Percentiles rank a stretch among this genome's conserved stretches.
These are phyloP conservation scores for Sporothrix dimorphospora DNA, from an alignment of 2,329 filamentous ascomycete species.

Conservation along the genomic window DNA sequence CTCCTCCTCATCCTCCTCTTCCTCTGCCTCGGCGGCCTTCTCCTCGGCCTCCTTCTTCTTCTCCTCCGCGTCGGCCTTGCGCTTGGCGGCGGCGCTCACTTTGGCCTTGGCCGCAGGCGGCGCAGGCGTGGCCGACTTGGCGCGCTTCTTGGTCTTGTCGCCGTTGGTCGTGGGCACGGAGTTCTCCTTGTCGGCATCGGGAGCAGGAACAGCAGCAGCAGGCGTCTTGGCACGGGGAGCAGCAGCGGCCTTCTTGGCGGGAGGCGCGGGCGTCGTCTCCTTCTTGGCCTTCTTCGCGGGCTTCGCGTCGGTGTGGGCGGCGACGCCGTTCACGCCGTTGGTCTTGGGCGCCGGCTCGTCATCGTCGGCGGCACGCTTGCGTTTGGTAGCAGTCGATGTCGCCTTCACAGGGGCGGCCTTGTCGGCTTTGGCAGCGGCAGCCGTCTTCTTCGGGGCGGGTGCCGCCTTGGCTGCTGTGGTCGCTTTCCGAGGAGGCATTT, in stretches of 20 bases:
- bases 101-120: conserved; percentile 26
- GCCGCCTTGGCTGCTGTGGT: conserved; percentile 34
- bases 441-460: conserved; percentile 40
- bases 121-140: conserved; percentile 27
- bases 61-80: conserved; percentile 21
- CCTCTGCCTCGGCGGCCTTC: conserved; percentile 14
- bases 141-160: conserved; percentile 26
- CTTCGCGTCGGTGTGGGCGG: conserved; percentile 32
- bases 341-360: conserved; percentile 30
- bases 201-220: neutral
- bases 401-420: conserved; percentile 33
- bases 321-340: conserved; percentile 27
- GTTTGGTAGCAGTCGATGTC: conserved; percentile 5
- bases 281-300: conserved; percentile 37
- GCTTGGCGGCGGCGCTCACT: conserved; percentile 32
- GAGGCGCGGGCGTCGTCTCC: conserved; percentile 20
- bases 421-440: conserved; percentile 28
- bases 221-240: conserved; percentile 26
- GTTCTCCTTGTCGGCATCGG: conserved; percentile 31
- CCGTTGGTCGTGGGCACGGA: conserved; percentile 32
- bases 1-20: conserved; percentile 14
- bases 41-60: neutral
- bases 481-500: conserved; percentile 32
- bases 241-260: conserved; percentile 23
- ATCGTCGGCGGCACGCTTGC: conserved; percentile 29